These are phyloP conservation scores for Phytopythium delawarense DNA, from an alignment of 352 stramenopile species.

Conservation along the genomic window DNA sequence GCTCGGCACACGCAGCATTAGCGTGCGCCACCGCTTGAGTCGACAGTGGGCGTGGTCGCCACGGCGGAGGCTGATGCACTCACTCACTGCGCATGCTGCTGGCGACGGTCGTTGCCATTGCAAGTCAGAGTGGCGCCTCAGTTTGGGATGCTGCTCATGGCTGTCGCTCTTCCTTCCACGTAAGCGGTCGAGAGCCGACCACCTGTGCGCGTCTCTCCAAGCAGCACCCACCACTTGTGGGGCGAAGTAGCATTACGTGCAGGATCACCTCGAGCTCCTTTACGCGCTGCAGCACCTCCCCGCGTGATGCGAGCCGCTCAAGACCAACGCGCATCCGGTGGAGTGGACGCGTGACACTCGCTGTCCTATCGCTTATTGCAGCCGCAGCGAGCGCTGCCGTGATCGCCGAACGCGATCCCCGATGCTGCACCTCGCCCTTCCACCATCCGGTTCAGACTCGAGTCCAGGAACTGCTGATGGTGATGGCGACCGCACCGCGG, in stretches of 20 bases:
- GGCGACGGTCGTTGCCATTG: no score
- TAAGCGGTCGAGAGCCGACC: background rate
- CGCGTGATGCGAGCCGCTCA: no score
- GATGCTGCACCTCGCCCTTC: background rate
- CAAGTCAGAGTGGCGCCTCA: background rate
- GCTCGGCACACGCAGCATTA: background rate
- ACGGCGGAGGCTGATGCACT: background rate
- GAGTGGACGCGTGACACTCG: background rate
- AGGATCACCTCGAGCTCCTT: background rate
- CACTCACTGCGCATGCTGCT: no score
- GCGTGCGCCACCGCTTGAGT: background rate
- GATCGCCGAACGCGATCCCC: background rate
- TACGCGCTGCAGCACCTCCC: no score
- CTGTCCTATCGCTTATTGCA: background rate
- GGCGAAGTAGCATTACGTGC: background rate
- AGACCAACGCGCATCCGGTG: no score
- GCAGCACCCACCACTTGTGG: background rate
- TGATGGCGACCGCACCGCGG: background rate
- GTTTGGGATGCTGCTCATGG: constrained; percentile 1
- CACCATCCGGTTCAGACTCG: background rate
- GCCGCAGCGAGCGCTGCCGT: background rate
- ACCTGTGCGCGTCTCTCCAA: background rate
- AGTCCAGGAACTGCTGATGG: background rate
- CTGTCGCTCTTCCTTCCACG: background rate
- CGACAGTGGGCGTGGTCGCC: background rate